These are phyloP conservation scores for Agrocybe pediades DNA, from an alignment of 768 basidiomycete species.

Conservation along the genomic window DNA sequence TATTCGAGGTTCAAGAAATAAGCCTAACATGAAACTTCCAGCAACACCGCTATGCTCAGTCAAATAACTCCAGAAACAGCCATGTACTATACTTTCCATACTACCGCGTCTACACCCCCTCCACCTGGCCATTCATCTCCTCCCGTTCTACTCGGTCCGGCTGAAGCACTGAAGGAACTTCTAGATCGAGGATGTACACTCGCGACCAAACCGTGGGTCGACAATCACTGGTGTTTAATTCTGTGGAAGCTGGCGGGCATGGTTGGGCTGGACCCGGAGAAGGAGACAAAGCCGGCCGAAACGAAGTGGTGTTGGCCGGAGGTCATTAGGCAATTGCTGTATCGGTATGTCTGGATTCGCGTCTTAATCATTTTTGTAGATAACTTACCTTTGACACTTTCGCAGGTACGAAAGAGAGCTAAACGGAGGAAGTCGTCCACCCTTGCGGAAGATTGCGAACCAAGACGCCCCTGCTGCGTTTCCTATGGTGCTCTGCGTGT, in stretches of 20 bases:
- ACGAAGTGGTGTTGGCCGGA: constrained; percentile 84
- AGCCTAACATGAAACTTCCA: constrained; percentile 21
- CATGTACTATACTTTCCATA: constrained; percentile 60
- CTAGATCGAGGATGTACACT: constrained; percentile 60
- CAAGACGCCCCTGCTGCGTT: constrained; percentile 78
- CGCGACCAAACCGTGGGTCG: constrained; percentile 80
- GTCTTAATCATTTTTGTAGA: neutral
- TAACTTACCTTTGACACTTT: neutral
- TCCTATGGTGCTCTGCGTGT: constrained; percentile 87
- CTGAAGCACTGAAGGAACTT: constrained; percentile 57
- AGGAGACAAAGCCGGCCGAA: constrained; percentile 42
- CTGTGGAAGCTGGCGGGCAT: constrained; percentile 95
- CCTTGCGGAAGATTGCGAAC: constrained; percentile 78
- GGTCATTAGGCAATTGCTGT: constrained; percentile 80
- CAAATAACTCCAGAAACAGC: constrained; percentile 60
- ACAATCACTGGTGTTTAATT: constrained; percentile 89
- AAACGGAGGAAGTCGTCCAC: constrained; percentile 75
- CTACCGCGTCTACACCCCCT: constrained; percentile 31
- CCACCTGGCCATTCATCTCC: constrained; percentile 19
- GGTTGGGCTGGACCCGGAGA: constrained; percentile 70
- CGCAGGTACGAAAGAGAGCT: constrained; percentile 87
- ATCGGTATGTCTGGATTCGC: constrained; percentile 56
- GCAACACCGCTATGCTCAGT: constrained; percentile 50
- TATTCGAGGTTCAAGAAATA: neutral
- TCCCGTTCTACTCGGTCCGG: constrained; percentile 43